Evolutionary conservation across 306 rosid species (phyloP), one percentile per base, ranked within the genome.

Genomic region (Myrica gale): DNA sequence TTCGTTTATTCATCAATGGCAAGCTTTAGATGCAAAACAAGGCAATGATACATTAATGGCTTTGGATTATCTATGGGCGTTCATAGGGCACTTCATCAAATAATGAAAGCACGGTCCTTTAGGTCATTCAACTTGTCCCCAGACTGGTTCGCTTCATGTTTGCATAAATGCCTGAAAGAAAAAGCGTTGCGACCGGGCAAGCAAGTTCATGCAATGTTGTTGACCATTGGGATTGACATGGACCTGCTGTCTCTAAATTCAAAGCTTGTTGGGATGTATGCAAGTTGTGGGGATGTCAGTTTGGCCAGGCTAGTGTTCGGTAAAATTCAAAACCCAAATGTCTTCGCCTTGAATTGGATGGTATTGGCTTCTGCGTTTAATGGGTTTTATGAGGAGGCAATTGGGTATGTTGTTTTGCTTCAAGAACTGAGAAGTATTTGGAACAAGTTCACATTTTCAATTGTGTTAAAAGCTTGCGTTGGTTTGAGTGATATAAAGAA

Each of bases 321-420:
- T 1, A 57, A 74, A 67, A 73, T 79, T 46, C 62, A 67, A 60
- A 68, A 73, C 37, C 93, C 96, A 6, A 88, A 88, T 77, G 93
- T 87, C 39, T 90, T 90, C 67, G 87, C 93, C 2, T 87, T 87
- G 48, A 90, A 90, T 56, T 90, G 93, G 91, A 78, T 90, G 90
- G 57, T 80, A 60, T 62, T 85, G 54, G 81, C 87, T 15, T 82
- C 82, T 20, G 83, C 91, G 0, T 85, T 83, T 47, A 81, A 80
- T 79, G 96, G 96, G 39, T 52, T 77, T 37, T 82, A 72, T 65
- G 56, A 77, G 74, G 84, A 86, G 11, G 93, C 96, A 39, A 65
- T 88, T 56, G 75, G 75, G 68, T 88, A 88, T 45, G 68, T 86
- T 74, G 75, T 48, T 9, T 68, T 41, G 50, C 84, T 88, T 88